A percentile compares a stretch with the other conserved stretches of the same genome.
Conservation (phyloP, 805 yeast genomes). For the Martiniozyma abietophila region DNA sequence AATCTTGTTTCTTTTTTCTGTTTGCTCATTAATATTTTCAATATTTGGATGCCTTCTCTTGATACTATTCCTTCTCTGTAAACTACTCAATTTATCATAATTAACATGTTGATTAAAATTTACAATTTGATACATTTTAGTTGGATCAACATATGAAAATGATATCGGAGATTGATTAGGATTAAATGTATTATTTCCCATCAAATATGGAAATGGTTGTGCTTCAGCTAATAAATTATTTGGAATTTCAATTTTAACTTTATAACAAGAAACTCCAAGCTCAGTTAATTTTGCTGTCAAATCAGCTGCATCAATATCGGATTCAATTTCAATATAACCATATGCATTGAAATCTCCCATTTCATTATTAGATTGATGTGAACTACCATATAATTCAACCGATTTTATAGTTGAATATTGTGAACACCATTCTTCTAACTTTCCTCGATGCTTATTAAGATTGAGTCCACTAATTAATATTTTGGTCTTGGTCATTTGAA, state of each 20-base stretch:
- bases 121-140: slow-evolving; percentile 21
- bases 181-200: background rate
- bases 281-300: slow-evolving; percentile 16
- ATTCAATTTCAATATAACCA: slow-evolving; percentile 24
- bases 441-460: slow-evolving; percentile 14
- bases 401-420: slow-evolving; percentile 19
- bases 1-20: slow-evolving; percentile 10
- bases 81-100: slow-evolving; percentile 12
- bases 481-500: slow-evolving; percentile 18
- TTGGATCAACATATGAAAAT: slow-evolving; percentile 22
- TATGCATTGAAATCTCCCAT: slow-evolving; percentile 20
- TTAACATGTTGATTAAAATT: slow-evolving; percentile 20
- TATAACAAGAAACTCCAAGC: slow-evolving; percentile 21
- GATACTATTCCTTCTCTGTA: slow-evolving; percentile 10
- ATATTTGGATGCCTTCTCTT: slow-evolving; percentile 4
- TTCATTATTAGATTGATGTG: slow-evolving; percentile 6
- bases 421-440: slow-evolving; percentile 21
- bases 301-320: slow-evolving; percentile 19
- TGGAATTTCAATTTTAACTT: slow-evolving; percentile 23
- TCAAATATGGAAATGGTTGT: slow-evolving; percentile 9
- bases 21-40: slow-evolving; percentile 1
- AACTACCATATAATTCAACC: slow-evolving; percentile 21
- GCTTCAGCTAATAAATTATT: slow-evolving; percentile 10
- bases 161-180: slow-evolving; percentile 7
- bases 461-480: slow-evolving; percentile 22